Percentiles rank a stretch among this genome's conserved stretches.
phyloP scores from a whole-genome alignment of 345 rosid genomes.

The Erodium maritimum region DNA sequence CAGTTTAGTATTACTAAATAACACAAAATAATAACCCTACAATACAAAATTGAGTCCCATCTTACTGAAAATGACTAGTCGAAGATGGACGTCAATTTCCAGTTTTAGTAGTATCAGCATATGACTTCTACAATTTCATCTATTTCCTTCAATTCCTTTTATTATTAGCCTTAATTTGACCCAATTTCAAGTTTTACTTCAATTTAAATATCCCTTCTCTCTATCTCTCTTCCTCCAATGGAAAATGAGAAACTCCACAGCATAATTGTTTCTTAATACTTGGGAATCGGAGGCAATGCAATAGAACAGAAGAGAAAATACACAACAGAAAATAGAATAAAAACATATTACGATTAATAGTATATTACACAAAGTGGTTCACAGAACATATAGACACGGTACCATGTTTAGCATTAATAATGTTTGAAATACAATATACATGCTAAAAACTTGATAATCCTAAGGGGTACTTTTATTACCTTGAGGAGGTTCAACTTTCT shows the following conservation, averaged over 20 bases:
- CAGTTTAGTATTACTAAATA: not conserved
- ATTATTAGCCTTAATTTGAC: too few relatives aligned
- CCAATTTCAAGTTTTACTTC: too few relatives aligned
- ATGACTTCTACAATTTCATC: too few relatives aligned
- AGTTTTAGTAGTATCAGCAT: too few relatives aligned
- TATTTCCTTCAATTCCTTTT: too few relatives aligned
- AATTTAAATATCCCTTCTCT: too few relatives aligned
- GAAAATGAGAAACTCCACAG: too few relatives aligned
- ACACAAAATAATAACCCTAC: not conserved
- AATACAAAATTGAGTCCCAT: not conserved
- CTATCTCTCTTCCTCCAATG: too few relatives aligned
- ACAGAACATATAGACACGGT: not conserved
- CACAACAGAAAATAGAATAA: too few relatives aligned
- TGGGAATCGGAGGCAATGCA: not conserved
- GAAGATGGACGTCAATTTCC: not conserved
- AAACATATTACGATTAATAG: too few relatives aligned
- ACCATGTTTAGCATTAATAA: not conserved
- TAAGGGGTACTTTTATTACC: conserved; percentile 26
- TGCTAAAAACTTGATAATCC: too few relatives aligned
- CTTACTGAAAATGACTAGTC: not conserved
- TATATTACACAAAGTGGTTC: not conserved
- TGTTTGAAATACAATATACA: not conserved
- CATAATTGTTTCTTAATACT: not conserved
- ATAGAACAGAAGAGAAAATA: not conserved
- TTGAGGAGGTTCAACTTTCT: conserved; percentile 63